phyloP scores from a whole-genome alignment of 2,329 filamentous ascomycete genomes.

The Chalara sp. region DNA sequence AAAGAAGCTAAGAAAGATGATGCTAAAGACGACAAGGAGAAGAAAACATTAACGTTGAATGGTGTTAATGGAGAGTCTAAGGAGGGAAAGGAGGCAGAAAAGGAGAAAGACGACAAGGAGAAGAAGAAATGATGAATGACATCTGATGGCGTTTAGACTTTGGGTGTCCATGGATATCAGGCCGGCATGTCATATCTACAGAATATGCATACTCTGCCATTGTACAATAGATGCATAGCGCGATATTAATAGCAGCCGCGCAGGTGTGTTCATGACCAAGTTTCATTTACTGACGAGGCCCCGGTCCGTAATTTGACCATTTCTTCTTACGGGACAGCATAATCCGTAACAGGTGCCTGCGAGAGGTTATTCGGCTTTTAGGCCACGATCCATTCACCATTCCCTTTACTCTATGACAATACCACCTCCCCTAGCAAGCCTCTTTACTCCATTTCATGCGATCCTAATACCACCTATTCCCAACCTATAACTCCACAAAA shows the following conservation, averaged over 20 bases:
- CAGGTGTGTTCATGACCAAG: slow-evolving; percentile 10
- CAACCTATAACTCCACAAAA: background rate
- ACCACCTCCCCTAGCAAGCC: too few relatives aligned
- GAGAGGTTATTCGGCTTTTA: too few relatives aligned
- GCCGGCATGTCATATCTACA: too few relatives aligned
- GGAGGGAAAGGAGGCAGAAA: slow-evolving; percentile 39
- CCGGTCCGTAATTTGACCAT: too few relatives aligned
- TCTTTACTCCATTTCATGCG: too few relatives aligned
- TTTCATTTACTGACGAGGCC: background rate
- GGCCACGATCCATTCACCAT: too few relatives aligned
- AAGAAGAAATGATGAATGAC: slow-evolving; percentile 34
- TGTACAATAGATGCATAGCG: slow-evolving; percentile 29
- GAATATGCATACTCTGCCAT: slow-evolving; percentile 9
- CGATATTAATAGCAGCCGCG: slow-evolving; percentile 19
- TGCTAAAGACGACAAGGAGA: slow-evolving; percentile 46
- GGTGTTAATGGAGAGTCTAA: slow-evolving; percentile 43
- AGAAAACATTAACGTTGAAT: slow-evolving; percentile 51
- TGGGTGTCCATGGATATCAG: too few relatives aligned
- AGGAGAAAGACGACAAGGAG: slow-evolving; percentile 50
- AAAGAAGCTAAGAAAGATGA: slow-evolving; percentile 73
- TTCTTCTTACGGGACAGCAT: too few relatives aligned
- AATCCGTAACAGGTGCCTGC: too few relatives aligned
- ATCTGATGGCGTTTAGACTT: too few relatives aligned
- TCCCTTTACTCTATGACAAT: too few relatives aligned
- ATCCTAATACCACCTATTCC: background rate